Evolutionary conservation across 2,329 filamentous ascomycete genomes (phyloP).

Genomic region (Microdochium bolleyi): DNA sequence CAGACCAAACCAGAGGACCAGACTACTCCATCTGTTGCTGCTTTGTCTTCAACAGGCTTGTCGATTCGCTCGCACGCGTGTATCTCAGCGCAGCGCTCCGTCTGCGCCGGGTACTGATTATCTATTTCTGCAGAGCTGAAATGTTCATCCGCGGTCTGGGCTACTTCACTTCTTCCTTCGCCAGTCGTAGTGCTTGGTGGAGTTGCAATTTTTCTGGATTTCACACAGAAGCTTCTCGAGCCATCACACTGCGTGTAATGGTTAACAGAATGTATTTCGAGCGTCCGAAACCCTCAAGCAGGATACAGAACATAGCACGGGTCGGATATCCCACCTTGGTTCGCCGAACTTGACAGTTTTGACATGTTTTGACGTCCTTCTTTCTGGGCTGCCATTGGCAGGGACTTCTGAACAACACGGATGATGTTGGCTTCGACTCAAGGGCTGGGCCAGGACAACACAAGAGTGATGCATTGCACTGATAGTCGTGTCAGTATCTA

Average conservation of each 20-base stretch:
- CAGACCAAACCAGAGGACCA: neutral
- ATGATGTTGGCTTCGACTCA: neutral
- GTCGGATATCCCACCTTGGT: neutral
- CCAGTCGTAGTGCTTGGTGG: neutral
- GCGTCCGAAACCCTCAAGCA: neutral
- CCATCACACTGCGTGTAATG: neutral
- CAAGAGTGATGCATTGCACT: neutral
- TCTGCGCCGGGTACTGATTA: neutral
- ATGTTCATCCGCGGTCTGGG: neutral
- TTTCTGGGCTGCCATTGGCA: neutral
- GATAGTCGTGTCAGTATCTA: neutral
- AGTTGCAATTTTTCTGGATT: neutral
- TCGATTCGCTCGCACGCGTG: neutral
- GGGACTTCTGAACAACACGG: neutral
- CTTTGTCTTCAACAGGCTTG: neutral
- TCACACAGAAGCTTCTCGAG: neutral
- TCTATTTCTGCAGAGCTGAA: neutral
- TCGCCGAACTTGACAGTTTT: neutral
- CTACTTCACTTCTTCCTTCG: neutral
- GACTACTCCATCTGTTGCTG: neutral
- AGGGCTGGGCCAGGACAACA: neutral
- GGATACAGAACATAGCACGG: neutral
- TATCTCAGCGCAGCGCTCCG: neutral
- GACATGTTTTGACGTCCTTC: neutral
- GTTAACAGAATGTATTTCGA: neutral